Conservation (phyloP, 805 yeast genomes). For the Candida pini region DNA sequence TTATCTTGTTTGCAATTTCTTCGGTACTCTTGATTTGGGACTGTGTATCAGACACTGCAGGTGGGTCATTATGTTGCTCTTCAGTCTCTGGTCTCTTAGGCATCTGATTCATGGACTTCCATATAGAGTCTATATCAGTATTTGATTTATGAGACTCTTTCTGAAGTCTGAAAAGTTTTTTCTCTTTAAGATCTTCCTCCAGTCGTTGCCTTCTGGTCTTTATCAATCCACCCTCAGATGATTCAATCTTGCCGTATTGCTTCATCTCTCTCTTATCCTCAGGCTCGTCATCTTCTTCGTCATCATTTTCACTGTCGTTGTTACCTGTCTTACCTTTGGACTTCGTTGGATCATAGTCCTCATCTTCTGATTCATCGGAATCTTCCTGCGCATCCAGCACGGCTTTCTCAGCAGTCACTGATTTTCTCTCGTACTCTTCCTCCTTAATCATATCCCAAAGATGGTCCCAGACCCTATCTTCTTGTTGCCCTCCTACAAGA, state of each 20-base stretch:
- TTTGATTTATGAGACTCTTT: conserved; percentile 17
- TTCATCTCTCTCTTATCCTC: conserved; percentile 17
- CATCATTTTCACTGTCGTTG: conserved; percentile 8
- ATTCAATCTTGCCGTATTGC: conserved; percentile 51
- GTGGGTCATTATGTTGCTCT: neutral
- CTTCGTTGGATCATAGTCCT: conserved; percentile 44
- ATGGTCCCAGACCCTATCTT: no score
- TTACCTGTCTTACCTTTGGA: neutral
- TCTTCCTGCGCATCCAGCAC: conserved; percentile 21
- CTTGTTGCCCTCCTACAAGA: no score
- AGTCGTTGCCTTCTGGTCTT: conserved; percentile 63
- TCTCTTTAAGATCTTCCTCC: conserved; percentile 30
- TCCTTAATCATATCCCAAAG: no score
- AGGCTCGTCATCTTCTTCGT: conserved; percentile 27
- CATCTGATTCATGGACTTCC: conserved; percentile 49
- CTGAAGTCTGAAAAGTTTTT: conserved; percentile 15
- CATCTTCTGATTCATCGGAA: conserved; percentile 53
- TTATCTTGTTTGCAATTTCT: conserved; percentile 41
- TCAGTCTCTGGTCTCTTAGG: conserved; percentile 3
- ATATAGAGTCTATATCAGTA: conserved; percentile 43
- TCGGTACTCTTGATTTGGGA: neutral
- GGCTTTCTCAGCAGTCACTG: no score
- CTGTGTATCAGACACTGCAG: neutral
- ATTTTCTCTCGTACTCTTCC: neutral
- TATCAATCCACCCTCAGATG: conserved; percentile 55